Conservation (phyloP, 2,329 filamentous ascomycete species). For the Penicillium aurantiogriseum region DNA sequence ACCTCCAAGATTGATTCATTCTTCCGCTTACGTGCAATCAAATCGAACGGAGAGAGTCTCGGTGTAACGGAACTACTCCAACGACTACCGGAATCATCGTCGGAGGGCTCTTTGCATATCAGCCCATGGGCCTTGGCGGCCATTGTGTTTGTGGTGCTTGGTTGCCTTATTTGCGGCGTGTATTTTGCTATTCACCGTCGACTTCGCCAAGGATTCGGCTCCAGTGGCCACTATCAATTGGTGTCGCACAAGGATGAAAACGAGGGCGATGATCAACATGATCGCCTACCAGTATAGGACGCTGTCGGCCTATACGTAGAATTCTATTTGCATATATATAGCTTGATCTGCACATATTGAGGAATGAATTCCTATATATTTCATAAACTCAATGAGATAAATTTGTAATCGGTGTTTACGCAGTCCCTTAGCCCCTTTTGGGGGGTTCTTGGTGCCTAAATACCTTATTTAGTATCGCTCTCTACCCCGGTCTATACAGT, state of each 20-base stretch:
- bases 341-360: neutral
- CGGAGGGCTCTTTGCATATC: neutral
- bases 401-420: too few relatives aligned
- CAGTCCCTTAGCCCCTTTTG: too few relatives aligned
- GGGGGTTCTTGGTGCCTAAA: too few relatives aligned
- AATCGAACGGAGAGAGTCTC: slow-evolving; percentile 20
- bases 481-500: too few relatives aligned
- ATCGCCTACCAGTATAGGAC: slow-evolving; percentile 13
- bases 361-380: neutral
- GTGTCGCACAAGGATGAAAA: slow-evolving; percentile 16
- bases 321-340: slow-evolving; percentile 5
- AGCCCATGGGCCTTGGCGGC: slow-evolving; percentile 5
- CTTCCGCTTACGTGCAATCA: slow-evolving; percentile 23
- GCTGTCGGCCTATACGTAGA: slow-evolving; percentile 11
- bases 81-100: neutral
- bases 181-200: slow-evolving; percentile 13
- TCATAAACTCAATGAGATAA: too few relatives aligned
- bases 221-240: slow-evolving; percentile 9
- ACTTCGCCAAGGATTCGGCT: neutral
- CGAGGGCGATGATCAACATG: slow-evolving; percentile 5
- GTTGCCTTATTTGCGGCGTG: slow-evolving; percentile 14
- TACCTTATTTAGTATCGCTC: too few relatives aligned
- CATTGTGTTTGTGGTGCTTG: slow-evolving; percentile 9
- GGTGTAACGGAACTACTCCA: slow-evolving; percentile 20
- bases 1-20: slow-evolving; percentile 10